Conservation (phyloP, 768 basidiomycete genomes). For the Auricularia sp. region DNA sequence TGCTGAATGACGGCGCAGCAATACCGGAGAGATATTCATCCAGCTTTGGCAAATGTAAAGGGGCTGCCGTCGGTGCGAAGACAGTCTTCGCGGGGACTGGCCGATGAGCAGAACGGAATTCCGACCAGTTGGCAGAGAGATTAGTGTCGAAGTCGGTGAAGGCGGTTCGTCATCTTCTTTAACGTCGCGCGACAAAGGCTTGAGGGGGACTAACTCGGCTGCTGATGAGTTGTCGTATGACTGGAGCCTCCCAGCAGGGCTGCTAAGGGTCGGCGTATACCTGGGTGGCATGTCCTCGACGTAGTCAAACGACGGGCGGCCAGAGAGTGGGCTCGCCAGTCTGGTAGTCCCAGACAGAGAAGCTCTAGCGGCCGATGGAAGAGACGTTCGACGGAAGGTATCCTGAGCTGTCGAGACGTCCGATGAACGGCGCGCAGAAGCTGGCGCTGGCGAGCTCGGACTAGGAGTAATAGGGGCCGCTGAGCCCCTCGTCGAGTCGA, state of each 20-base stretch:
- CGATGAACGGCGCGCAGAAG: neutral
- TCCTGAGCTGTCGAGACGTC: neutral
- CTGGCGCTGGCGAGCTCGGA: neutral
- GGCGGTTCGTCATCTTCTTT: slow-evolving; percentile 7
- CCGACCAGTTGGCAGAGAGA: slow-evolving; percentile 19
- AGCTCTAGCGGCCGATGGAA: no score
- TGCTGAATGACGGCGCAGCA: slow-evolving; percentile 33
- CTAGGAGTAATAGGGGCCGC: no score
- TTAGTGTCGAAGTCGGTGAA: slow-evolving; percentile 9
- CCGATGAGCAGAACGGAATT: slow-evolving; percentile 6
- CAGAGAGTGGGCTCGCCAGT: neutral
- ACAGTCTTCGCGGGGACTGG: slow-evolving; percentile 48
- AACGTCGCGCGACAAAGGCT: slow-evolving; percentile 5
- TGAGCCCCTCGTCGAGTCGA: no score
- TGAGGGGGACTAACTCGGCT: neutral
- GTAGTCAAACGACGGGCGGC: neutral
- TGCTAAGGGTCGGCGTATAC: neutral
- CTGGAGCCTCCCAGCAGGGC: neutral
- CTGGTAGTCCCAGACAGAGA: no score
- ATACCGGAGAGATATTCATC: slow-evolving; percentile 47
- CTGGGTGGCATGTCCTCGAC: neutral
- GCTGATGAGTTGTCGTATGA: neutral
- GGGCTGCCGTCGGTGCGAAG: slow-evolving; percentile 49
- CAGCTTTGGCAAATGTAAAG: slow-evolving; percentile 51
- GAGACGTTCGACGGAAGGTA: neutral